A percentile compares a stretch with the other conserved stretches of the same genome.
Evolutionary conservation across 306 rosid genomes (phyloP).

Genomic region (Pueraria montana): DNA sequence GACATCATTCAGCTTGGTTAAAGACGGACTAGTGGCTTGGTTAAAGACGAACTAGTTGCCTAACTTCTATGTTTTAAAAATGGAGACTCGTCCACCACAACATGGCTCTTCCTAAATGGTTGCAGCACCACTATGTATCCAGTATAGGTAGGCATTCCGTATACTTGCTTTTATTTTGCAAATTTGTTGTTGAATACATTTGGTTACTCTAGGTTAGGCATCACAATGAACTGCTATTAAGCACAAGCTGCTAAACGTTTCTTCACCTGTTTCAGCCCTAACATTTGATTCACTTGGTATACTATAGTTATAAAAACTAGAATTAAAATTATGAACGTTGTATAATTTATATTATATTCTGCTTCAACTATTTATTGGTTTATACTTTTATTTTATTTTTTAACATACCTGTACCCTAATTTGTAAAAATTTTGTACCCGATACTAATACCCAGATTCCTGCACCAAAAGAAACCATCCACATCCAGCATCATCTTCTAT

Average conservation of each 20-base stretch:
- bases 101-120: not conserved
- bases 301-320: too few species aligned
- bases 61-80: not conserved
- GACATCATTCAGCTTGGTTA: not conserved
- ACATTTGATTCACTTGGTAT: too few species aligned
- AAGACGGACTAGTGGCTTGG: not conserved
- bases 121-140: not conserved
- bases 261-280: not conserved
- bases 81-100: not conserved
- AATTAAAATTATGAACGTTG: too few species aligned
- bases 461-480: not conserved
- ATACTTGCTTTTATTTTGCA: not conserved
- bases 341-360: too few species aligned
- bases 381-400: not conserved
- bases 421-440: not conserved
- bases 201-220: not conserved
- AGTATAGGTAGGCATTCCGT: not conserved
- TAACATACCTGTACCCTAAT: not conserved
- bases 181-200: not conserved
- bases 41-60: not conserved
- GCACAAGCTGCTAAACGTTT: not conserved
- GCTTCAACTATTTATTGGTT: not conserved
- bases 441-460: not conserved
- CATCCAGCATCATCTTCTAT: not conserved
- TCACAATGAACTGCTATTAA: not conserved